Evolutionary conservation across 345 rosid species (phyloP).

Genomic region (Kandelia obovata): DNA sequence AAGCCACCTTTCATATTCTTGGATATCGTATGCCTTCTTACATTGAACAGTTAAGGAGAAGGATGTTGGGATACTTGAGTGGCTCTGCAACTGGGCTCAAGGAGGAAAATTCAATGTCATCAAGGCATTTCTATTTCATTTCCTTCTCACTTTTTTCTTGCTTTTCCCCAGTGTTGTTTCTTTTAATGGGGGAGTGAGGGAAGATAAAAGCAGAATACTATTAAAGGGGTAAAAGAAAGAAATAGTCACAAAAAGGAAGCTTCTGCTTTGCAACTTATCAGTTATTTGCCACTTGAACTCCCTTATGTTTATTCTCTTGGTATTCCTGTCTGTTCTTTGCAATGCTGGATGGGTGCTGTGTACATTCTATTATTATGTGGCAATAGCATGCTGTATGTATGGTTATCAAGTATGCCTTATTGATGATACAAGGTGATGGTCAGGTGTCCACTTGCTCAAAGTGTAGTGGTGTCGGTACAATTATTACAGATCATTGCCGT

Average conservation of each 20-base stretch:
- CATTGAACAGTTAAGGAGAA: no score
- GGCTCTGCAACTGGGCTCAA: no score
- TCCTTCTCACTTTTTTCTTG: not conserved
- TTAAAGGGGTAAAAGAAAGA: not conserved
- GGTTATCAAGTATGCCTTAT: slow-evolving; percentile 1
- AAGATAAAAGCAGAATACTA: not conserved
- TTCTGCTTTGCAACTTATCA: not conserved
- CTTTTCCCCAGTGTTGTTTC: not conserved
- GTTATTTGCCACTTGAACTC: not conserved
- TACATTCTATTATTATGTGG: not conserved
- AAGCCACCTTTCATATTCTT: no score
- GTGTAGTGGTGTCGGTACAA: slow-evolving; percentile 79
- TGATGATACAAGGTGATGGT: slow-evolving; percentile 30
- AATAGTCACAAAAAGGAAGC: not conserved
- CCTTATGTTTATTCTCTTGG: slow-evolving; percentile 9
- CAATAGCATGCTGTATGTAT: not conserved
- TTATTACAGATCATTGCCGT: slow-evolving; percentile 65
- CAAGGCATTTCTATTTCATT: not conserved
- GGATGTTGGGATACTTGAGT: no score
- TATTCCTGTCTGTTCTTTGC: slow-evolving; percentile 13
- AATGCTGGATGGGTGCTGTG: not conserved
- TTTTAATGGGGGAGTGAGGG: not conserved
- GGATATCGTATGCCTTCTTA: no score
- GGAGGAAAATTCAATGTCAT: no score
- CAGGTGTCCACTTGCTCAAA: slow-evolving; percentile 84